Evolutionary conservation across 805 yeast genomes (phyloP).

Genomic region (Scheffersomyces coipomensis): DNA sequence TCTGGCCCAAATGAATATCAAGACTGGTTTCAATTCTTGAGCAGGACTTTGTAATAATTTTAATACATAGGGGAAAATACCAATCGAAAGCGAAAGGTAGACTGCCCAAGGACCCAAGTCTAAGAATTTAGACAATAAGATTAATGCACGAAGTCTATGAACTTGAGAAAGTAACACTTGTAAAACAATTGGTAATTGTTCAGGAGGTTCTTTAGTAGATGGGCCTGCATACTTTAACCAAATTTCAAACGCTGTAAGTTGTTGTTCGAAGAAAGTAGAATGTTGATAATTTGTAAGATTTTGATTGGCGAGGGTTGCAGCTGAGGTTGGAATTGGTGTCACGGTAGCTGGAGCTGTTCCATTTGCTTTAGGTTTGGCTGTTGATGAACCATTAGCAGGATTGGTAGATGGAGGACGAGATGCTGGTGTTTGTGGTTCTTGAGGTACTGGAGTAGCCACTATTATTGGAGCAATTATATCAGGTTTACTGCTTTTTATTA

Average conservation of each 20-base stretch:
- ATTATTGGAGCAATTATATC: neutral
- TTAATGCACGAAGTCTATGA: constrained; percentile 86
- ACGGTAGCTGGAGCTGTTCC: constrained; percentile 1
- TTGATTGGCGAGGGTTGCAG: constrained; percentile 6
- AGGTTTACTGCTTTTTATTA: constrained; percentile 44
- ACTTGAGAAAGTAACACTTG: constrained; percentile 93
- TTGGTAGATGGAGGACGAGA: neutral
- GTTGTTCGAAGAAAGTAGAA: constrained; percentile 93
- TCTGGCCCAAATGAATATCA: constrained; percentile 96
- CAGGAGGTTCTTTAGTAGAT: constrained; percentile 82
- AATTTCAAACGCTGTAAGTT: constrained; percentile 90
- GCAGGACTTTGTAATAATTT: constrained; percentile 92
- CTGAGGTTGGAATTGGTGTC: constrained; percentile 7
- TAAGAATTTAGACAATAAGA: constrained; percentile 76
- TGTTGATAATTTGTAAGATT: constrained; percentile 65
- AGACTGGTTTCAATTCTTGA: constrained; percentile 87
- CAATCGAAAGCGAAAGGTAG: constrained; percentile 85
- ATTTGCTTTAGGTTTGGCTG: constrained; percentile 1
- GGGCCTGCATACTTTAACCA: constrained; percentile 90
- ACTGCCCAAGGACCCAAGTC: constrained; percentile 99
- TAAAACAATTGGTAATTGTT: constrained; percentile 88
- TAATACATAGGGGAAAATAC: constrained; percentile 92
- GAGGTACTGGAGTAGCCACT: neutral
- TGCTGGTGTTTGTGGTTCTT: constrained; percentile 2
- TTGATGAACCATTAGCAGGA: constrained; percentile 3